Evolutionary conservation across 805 yeast species (phyloP), one percentile per base, ranked within the genome.

Genomic region (Yarrowia sp.): DNA sequence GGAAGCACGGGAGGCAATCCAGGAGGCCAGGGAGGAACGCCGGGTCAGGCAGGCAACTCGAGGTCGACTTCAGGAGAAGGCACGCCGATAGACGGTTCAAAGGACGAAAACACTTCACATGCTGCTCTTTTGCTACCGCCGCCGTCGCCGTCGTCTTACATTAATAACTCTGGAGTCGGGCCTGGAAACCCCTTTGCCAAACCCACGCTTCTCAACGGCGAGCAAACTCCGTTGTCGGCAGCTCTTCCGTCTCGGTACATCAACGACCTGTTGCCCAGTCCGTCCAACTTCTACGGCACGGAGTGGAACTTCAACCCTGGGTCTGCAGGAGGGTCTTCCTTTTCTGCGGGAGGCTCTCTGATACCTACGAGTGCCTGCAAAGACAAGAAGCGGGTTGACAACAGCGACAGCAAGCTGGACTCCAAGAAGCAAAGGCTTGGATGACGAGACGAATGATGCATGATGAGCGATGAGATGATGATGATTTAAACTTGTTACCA

Each of bases 261-360:
- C 41, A 80, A 80, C 63, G 96, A 88, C 67, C 76, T 86, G 70
- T 84, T 89, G 68, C 92, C 91, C 29, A 87, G 93, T 6, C 97
- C 97, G 0, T 81, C 85, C n/a, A 87, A 82, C 65, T 84, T 85
- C 66, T 88, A 87, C 68, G 81, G 84, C 6, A 78, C 83, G 61
- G 86, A 82, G 46, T 83, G 85, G 85, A 76, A 76, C 10, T 78
- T 76, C 69, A 65, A 67, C 5, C 69, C 69, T 6, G 66, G 69
- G 9, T 64, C 70, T 5, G 70, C 65, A 8, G 68, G 65, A 59
- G 68, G 65, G 3, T 33, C 59, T 38, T 29, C 46, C 47, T 55
- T 55, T 29, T 55, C 61, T 7, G 61, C 61, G 9, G 61, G 61
- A 12, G 61, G 61, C 6, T 39, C 61, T 0, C 35, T 55, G 16